phyloP scores from a whole-genome alignment of 83 land plant species.

The Thuja plicata region DNA sequence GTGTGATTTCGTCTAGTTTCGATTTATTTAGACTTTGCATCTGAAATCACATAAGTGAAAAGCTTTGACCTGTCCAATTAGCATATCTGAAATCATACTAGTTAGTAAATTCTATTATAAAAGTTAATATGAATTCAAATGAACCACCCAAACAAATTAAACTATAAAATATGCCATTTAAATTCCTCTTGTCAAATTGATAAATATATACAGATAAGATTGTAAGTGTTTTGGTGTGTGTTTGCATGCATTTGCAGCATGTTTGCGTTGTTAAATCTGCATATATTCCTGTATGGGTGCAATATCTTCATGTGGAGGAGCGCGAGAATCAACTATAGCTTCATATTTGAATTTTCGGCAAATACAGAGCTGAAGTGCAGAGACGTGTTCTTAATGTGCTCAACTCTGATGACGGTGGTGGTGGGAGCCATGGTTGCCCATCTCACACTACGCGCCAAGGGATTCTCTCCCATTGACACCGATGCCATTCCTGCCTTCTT shows the following conservation, averaged over 20 bases:
- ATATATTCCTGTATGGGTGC: conserved; percentile 82
- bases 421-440: conserved; percentile 71
- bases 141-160: too few species aligned
- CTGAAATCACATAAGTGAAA: too few species aligned
- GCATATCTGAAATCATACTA: too few species aligned
- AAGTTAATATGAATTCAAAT: too few species aligned
- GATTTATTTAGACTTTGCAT: too few species aligned
- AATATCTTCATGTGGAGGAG: conserved; percentile 71
- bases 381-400: conserved; percentile 72
- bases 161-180: too few species aligned
- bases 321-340: conserved; percentile 72
- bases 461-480: conserved; percentile 27
- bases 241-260: conserved; percentile 36
- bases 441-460: conserved; percentile 36
- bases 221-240: too few species aligned
- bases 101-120: too few species aligned
- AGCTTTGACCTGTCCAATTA: too few species aligned
- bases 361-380: conserved; percentile 55
- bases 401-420: conserved; percentile 64
- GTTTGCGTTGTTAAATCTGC: conserved; percentile 73
- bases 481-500: conserved; percentile 59
- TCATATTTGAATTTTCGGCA: conserved; percentile 79
- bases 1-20: too few species aligned
- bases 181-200: too few species aligned
- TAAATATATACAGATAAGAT: too few species aligned